These are phyloP conservation scores for Pholiota adiposa DNA, from an alignment of 1,284 basidiomycete genomes.

Conservation along the genomic window DNA sequence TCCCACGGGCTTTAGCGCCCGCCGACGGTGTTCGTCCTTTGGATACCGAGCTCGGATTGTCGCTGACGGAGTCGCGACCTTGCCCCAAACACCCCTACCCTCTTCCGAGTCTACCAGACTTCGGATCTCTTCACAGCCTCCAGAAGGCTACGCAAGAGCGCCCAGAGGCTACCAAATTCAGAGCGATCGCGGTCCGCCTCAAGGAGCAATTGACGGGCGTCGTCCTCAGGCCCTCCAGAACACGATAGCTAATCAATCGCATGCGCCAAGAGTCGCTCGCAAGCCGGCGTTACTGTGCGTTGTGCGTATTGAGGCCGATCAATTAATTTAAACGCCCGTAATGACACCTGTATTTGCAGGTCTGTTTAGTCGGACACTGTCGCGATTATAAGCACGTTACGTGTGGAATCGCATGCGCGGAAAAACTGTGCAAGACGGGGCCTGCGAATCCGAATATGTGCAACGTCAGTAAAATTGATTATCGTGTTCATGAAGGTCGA, in stretches of 20 bases:
- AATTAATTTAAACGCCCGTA: neutral
- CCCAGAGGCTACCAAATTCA: no score
- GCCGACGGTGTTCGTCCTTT: no score
- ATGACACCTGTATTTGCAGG: conserved; percentile 11
- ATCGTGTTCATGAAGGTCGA: neutral
- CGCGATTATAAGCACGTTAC: conserved; percentile 23
- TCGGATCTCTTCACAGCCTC: no score
- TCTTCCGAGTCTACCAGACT: no score
- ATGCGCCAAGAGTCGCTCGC: neutral
- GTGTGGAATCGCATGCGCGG: conserved; percentile 25
- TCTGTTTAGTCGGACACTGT: conserved; percentile 20
- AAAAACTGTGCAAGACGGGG: conserved; percentile 22
- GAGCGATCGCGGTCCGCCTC: no score
- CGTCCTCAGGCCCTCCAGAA: no score
- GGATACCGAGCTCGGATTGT: no score
- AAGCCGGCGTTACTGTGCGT: conserved; percentile 12
- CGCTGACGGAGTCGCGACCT: no score
- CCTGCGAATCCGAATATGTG: conserved; percentile 23
- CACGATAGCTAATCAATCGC: neutral
- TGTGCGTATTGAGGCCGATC: conserved; percentile 11
- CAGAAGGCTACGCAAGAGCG: no score
- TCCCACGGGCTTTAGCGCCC: no score
- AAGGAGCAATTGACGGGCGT: no score
- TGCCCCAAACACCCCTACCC: no score
- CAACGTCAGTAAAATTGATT: conserved; percentile 19